Percentiles rank a stretch among this genome's conserved stretches.
Conservation (phyloP, 352 stramenopile genomes). For the Discostella stelligera region DNA sequence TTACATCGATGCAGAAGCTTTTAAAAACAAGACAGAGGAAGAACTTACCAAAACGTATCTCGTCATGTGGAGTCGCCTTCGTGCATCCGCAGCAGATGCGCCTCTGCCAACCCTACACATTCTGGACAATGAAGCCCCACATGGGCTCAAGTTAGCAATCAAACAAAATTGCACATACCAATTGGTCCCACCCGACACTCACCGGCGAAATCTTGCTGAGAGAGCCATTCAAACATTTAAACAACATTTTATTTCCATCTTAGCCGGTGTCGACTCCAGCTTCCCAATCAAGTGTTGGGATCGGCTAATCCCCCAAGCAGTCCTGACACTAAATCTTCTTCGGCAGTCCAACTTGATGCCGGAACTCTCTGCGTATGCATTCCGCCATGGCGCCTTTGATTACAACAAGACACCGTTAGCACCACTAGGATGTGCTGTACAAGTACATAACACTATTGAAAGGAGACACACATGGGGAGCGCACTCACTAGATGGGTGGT, state of each 20-base stretch:
- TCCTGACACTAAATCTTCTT: background rate
- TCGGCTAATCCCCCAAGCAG: conserved; percentile 32
- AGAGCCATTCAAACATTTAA: conserved; percentile 61
- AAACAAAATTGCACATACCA: background rate
- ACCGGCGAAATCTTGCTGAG: conserved; percentile 19
- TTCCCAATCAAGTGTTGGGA: conserved; percentile 40
- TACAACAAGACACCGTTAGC: background rate
- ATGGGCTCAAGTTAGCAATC: background rate
- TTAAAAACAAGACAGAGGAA: conserved; percentile 30
- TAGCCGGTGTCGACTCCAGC: conserved; percentile 1
- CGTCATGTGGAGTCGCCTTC: conserved; percentile 8
- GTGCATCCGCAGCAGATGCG: conserved; percentile 11
- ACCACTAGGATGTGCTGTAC: background rate
- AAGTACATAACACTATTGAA: background rate
- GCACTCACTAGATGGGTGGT: conserved; percentile 1
- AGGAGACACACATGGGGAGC: conserved; percentile 2
- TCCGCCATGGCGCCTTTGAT: background rate
- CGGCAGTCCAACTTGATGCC: background rate
- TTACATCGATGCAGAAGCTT: conserved; percentile 42
- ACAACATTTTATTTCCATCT: conserved; percentile 46
- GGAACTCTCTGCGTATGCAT: background rate
- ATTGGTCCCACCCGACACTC: conserved; percentile 5
- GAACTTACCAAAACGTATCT: conserved; percentile 31
- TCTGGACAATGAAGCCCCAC: conserved; percentile 26
- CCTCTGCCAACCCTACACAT: conserved; percentile 1